A percentile compares a stretch with the other conserved stretches of the same genome.
Evolutionary conservation across 805 yeast species (phyloP).

Genomic region (Candida ovalis): DNA sequence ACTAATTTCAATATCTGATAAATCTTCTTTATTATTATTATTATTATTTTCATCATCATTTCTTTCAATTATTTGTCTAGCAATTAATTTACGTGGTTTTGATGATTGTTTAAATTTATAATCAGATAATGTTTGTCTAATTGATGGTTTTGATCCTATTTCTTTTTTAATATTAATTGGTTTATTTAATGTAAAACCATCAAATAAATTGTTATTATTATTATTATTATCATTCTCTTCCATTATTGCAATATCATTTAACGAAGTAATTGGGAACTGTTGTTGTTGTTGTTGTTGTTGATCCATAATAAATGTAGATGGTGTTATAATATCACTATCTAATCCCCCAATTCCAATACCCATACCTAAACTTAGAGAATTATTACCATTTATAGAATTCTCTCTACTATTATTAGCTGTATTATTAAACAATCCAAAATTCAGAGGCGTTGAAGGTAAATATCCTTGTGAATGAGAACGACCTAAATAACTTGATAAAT

Average conservation of each 20-base stretch:
- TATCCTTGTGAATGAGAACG: constrained; percentile 20
- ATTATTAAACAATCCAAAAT: constrained; percentile 12
- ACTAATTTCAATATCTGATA: background rate
- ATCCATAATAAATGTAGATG: constrained; percentile 2
- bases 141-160: background rate
- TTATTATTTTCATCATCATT: background rate
- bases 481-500: background rate
- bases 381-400: background rate
- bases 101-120: background rate
- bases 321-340: background rate
- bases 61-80: background rate
- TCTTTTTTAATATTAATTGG: background rate
- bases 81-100: background rate
- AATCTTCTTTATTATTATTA: background rate
- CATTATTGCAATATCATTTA: constrained; percentile 3
- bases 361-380: background rate
- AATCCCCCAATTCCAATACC: background rate
- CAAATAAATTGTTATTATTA: constrained; percentile 17
- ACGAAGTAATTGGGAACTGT: background rate
- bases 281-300: background rate
- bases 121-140: background rate
- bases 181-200: constrained; percentile 15
- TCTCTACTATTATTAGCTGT: background rate
- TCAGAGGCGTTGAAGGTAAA: constrained; percentile 19
- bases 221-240: constrained; percentile 5